Evolutionary conservation across 2,329 filamentous ascomycete genomes (phyloP).

Genomic region (Talaromyces islandicus): DNA sequence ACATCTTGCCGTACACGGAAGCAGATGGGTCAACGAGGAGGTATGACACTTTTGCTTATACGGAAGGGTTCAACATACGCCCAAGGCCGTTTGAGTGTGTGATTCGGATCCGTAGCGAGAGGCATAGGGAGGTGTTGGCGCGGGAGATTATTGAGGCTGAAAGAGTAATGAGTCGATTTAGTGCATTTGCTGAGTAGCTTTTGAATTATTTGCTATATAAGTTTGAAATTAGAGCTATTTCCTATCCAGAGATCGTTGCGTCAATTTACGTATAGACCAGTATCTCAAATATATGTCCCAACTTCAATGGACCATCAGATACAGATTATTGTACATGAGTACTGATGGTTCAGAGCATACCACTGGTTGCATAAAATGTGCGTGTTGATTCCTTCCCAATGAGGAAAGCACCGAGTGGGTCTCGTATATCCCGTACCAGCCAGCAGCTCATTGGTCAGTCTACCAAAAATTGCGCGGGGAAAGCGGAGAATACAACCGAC

Average conservation of each 20-base stretch:
- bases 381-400: background rate
- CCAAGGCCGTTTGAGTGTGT: slow-evolving; percentile 14
- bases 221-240: background rate
- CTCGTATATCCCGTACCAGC: no score
- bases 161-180: slow-evolving; percentile 2
- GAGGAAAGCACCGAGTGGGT: background rate
- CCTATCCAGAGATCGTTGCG: no score
- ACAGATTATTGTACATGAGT: no score
- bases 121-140: slow-evolving; percentile 7
- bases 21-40: slow-evolving; percentile 13
- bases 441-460: background rate
- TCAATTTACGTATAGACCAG: no score
- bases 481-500: background rate
- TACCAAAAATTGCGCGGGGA: background rate
- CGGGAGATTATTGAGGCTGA: slow-evolving; percentile 8
- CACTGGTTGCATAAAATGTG: background rate
- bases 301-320: no score
- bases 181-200: slow-evolving; percentile 1
- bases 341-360: no score
- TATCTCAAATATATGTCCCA: no score
- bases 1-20: slow-evolving; percentile 15
- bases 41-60: slow-evolving; percentile 17
- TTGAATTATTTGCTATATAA: background rate
- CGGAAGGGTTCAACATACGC: slow-evolving; percentile 16
- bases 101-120: slow-evolving; percentile 11